A percentile compares a stretch with the other conserved stretches of the same genome.
Evolutionary conservation across 495 filamentous ascomycete species (phyloP).

Genomic region (Daldinia grandis): DNA sequence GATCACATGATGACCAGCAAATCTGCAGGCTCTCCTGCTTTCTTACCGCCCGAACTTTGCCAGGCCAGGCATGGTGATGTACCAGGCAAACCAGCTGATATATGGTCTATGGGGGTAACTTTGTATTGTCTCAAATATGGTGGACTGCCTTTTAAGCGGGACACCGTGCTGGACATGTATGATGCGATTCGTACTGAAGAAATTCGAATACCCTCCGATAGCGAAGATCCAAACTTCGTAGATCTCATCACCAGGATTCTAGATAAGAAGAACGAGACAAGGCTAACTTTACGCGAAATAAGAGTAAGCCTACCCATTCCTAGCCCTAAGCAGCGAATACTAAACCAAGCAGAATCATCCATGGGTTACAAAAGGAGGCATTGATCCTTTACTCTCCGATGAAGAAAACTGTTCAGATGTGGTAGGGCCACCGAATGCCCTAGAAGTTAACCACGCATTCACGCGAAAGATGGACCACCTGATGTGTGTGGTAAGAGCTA

Average conservation of each 20-base stretch:
- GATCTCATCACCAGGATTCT: slow-evolving; percentile 74
- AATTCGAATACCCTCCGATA: slow-evolving; percentile 58
- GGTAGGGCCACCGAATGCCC: slow-evolving; percentile 81
- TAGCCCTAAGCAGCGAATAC: slow-evolving; percentile 6
- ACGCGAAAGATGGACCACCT: slow-evolving; percentile 86
- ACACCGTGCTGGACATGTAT: slow-evolving; percentile 84
- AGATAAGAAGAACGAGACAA: slow-evolving; percentile 77
- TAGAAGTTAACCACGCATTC: slow-evolving; percentile 90
- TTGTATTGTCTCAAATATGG: slow-evolving; percentile 94
- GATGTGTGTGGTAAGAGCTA: slow-evolving; percentile 77
- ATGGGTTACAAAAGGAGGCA: slow-evolving; percentile 88
- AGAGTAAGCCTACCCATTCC: slow-evolving; percentile 63
- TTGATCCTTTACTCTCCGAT: slow-evolving; percentile 79
- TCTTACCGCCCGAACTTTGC: slow-evolving; percentile 92
- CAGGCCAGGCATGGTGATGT: slow-evolving; percentile 88
- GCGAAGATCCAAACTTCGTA: slow-evolving; percentile 68
- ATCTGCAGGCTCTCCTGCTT: slow-evolving; percentile 93
- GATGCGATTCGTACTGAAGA: slow-evolving; percentile 80
- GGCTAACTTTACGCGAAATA: slow-evolving; percentile 83
- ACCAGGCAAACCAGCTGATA: slow-evolving; percentile 87
- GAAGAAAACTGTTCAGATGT: slow-evolving; percentile 88
- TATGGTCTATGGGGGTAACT: slow-evolving; percentile 99
- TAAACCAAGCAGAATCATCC: slow-evolving; percentile 74
- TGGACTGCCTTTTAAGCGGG: slow-evolving; percentile 80
- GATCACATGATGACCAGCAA: slow-evolving; percentile 92